Percentiles rank a stretch among this genome's conserved stretches.
These are phyloP conservation scores for Fallopia convolvulus DNA, from an alignment of 148 eudicot species.

Conservation along the genomic window DNA sequence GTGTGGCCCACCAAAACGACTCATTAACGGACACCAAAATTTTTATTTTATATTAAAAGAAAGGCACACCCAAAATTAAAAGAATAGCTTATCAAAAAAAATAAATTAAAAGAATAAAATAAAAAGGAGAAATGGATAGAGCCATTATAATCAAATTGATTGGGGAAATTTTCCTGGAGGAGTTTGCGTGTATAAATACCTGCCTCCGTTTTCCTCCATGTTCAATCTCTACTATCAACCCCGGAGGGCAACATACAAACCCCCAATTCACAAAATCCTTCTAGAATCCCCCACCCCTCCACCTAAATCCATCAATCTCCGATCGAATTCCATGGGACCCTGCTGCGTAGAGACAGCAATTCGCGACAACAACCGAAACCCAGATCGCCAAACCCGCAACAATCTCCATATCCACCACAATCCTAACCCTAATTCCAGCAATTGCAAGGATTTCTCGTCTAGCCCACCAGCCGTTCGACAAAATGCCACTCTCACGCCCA, in stretches of 20 bases:
- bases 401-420: neutral
- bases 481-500: neutral
- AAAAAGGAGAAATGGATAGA: neutral
- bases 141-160: neutral
- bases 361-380: neutral
- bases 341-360: neutral
- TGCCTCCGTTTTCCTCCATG: neutral
- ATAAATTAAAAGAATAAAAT: neutral
- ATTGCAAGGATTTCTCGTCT: neutral
- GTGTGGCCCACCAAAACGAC: too few relatives aligned
- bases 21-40: too few relatives aligned
- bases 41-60: too few relatives aligned
- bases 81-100: too few relatives aligned
- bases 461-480: conserved; percentile 2
- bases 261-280: neutral
- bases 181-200: conserved; percentile 2
- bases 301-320: neutral
- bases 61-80: neutral
- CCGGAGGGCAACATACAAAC: neutral
- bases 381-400: neutral
- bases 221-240: neutral
- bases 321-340: neutral
- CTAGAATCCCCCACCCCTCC: neutral
- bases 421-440: neutral
- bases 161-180: neutral